A percentile compares a stretch with the other conserved stretches of the same genome.
Conservation (phyloP, 345 rosid genomes). For the Eucalyptus tenuipes region DNA sequence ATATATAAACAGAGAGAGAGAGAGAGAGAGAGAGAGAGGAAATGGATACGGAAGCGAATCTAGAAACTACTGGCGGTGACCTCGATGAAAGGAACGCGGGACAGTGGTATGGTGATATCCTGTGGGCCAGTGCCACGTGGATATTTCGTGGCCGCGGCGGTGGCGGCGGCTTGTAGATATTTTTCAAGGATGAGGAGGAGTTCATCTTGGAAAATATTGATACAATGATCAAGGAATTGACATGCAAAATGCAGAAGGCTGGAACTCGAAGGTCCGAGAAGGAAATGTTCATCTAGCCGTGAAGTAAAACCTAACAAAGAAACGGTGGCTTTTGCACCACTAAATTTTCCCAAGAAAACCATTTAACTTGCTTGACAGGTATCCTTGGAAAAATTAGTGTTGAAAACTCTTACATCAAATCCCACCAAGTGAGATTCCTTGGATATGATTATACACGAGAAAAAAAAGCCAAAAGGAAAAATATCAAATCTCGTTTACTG, state of each 20-base stretch:
- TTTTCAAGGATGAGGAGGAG: not conserved
- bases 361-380: not conserved
- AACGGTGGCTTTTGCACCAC: not conserved
- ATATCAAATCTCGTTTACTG: fast-evolving
- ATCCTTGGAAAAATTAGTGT: not conserved
- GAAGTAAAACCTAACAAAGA: not conserved
- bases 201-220: not conserved
- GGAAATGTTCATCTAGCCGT: not conserved
- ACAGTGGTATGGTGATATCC: not conserved
- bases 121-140: not conserved
- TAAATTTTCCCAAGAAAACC: not conserved
- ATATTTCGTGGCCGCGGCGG: not conserved
- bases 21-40: not conserved
- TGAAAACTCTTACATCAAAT: not conserved
- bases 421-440: not conserved
- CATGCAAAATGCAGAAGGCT: not conserved
- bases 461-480: not conserved
- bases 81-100: not conserved
- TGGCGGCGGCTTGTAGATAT: not conserved
- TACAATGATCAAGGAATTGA: not conserved
- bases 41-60: not conserved
- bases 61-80: not conserved
- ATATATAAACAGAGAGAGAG: not conserved
- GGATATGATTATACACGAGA: not conserved
- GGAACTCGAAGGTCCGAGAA: not conserved